Conservation (phyloP, 2,329 filamentous ascomycete species). For the Neodidymelliopsis sp. region DNA sequence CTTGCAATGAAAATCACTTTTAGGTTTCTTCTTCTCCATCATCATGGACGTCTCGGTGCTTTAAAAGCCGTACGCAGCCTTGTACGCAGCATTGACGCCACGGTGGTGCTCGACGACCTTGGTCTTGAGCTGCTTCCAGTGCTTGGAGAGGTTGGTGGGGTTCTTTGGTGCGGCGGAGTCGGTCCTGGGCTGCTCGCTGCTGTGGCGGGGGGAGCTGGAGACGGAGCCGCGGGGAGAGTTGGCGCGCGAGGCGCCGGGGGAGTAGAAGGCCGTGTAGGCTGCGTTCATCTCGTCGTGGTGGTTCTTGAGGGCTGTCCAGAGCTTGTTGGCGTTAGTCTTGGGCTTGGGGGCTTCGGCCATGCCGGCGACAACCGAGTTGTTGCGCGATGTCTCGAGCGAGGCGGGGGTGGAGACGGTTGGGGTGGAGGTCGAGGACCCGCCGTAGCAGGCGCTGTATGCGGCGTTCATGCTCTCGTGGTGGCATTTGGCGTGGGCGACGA, state of each 20-base stretch:
- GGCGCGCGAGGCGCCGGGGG: slow-evolving; percentile 15
- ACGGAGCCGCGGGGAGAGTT: slow-evolving; percentile 18
- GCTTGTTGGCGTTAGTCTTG: slow-evolving; percentile 33
- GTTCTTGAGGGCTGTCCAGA: slow-evolving; percentile 40
- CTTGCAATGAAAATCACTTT: slow-evolving; percentile 17
- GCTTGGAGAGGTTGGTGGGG: slow-evolving; percentile 33
- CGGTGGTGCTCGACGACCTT: slow-evolving; percentile 42
- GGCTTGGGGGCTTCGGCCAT: slow-evolving; percentile 15
- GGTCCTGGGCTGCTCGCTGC: slow-evolving; percentile 22
- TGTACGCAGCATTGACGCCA: slow-evolving; percentile 35
- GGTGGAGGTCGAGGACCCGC: slow-evolving; percentile 3
- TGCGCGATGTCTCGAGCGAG: slow-evolving; percentile 26
- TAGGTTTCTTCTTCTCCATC: slow-evolving; percentile 1
- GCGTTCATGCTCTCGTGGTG: slow-evolving; percentile 43
- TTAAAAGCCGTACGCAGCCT: slow-evolving; percentile 21
- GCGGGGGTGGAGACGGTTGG: slow-evolving; percentile 13
- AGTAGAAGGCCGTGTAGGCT: slow-evolving; percentile 39
- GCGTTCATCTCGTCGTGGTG: slow-evolving; percentile 43
- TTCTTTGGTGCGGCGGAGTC: slow-evolving; percentile 16
- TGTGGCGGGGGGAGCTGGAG: slow-evolving; percentile 22
- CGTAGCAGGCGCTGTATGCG: slow-evolving; percentile 37
- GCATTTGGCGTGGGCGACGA: slow-evolving; percentile 38
- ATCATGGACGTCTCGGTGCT: background rate
- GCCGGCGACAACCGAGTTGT: slow-evolving; percentile 25
- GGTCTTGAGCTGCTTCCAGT: slow-evolving; percentile 37